Conservation (phyloP, 2,329 filamentous ascomycete genomes). For the Phaeoacremonium minimum region DNA sequence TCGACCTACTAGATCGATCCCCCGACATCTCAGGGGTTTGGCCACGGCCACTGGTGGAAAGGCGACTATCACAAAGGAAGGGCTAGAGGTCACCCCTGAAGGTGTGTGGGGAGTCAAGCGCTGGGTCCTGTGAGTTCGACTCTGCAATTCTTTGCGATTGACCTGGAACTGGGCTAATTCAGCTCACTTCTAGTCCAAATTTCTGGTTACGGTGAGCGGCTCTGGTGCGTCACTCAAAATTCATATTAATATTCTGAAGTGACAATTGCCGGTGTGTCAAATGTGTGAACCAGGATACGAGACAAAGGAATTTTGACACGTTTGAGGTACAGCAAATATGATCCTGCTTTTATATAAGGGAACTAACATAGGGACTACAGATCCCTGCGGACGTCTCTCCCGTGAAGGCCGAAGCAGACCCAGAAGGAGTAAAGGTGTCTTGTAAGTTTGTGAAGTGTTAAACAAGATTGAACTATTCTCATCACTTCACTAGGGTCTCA, state of each 20-base stretch:
- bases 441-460: constrained; percentile 33
- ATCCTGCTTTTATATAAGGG: constrained; percentile 1
- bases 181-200: no score
- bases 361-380: constrained; percentile 28
- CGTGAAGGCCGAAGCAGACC: constrained; percentile 21
- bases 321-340: constrained; percentile 46
- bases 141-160: no score
- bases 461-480: constrained; percentile 3
- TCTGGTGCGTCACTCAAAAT: no score
- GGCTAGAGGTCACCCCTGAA: background rate
- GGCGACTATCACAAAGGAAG: background rate
- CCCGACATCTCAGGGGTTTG: no score
- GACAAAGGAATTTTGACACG: constrained; percentile 64
- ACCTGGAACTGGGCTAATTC: no score
- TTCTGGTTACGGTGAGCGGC: no score
- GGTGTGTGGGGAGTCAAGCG: background rate
- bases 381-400: constrained; percentile 38
- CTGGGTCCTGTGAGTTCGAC: background rate
- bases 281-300: constrained; percentile 67
- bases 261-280: constrained; percentile 68
- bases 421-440: constrained; percentile 36
- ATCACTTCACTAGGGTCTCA: constrained; percentile 49
- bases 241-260: constrained; percentile 29
- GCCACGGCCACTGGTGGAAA: background rate
- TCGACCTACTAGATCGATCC: no score